These are phyloP conservation scores for Aspergillus tamarii DNA, from an alignment of 2,329 filamentous ascomycete species.

Conservation along the genomic window DNA sequence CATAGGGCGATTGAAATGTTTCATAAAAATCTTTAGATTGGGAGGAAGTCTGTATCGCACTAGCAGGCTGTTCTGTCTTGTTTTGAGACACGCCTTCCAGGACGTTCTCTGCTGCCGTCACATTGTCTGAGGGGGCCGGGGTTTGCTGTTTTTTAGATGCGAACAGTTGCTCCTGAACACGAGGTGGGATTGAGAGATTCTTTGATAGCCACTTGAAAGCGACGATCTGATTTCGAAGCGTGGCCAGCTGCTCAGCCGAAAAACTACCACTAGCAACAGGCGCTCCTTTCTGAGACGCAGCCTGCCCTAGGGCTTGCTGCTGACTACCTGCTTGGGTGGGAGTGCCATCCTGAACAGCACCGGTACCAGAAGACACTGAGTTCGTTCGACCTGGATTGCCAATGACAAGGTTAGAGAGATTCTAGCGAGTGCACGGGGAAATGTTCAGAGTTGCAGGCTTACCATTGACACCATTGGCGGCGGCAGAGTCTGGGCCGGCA, in stretches of 20 bases:
- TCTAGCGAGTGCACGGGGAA: neutral
- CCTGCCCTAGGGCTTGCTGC: slow-evolving; percentile 21
- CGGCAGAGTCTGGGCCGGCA: slow-evolving; percentile 29
- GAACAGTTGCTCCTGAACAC: slow-evolving; percentile 82
- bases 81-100: slow-evolving; percentile 44
- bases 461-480: slow-evolving; percentile 49
- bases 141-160: slow-evolving; percentile 53
- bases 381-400: slow-evolving; percentile 37
- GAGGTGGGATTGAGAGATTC: slow-evolving; percentile 77
- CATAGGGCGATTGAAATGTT: slow-evolving; percentile 75
- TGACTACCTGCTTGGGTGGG: slow-evolving; percentile 26
- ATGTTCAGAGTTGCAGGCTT: slow-evolving; percentile 19
- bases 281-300: slow-evolving; percentile 33
- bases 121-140: slow-evolving; percentile 41
- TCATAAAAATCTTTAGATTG: slow-evolving; percentile 60
- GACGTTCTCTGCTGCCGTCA: slow-evolving; percentile 35
- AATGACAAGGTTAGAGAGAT: slow-evolving; percentile 5
- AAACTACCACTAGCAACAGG: slow-evolving; percentile 61
- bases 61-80: slow-evolving; percentile 34
- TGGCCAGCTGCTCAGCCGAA: slow-evolving; percentile 74
- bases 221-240: slow-evolving; percentile 82
- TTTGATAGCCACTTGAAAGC: slow-evolving; percentile 90
- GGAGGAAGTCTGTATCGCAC: slow-evolving; percentile 28
- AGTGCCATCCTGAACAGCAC: slow-evolving; percentile 25
- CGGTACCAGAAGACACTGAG: slow-evolving; percentile 38